Conservation (phyloP, 148 eudicot species). For the Spergularia bocconei region DNA sequence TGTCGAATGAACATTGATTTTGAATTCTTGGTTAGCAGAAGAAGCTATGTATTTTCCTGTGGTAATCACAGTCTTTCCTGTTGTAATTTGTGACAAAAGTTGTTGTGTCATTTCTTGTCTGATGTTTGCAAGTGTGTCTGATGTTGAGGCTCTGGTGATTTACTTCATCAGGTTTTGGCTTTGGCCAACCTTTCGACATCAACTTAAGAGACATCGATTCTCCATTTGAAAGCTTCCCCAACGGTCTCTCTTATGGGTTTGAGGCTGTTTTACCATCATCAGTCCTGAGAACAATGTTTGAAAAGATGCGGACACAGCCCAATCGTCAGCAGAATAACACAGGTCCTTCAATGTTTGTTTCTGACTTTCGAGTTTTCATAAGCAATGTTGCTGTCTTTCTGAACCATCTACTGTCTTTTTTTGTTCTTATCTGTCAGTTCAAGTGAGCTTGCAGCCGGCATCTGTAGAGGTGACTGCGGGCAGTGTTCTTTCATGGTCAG, state of each 20-base stretch:
- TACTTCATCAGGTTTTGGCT: slow-evolving; percentile 3
- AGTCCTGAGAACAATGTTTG: background rate
- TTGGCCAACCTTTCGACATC: background rate
- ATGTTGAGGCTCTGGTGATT: background rate
- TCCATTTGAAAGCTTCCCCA: background rate
- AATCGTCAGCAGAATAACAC: background rate
- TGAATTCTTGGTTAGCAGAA: too few species aligned
- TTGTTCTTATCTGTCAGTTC: background rate
- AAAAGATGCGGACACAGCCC: background rate
- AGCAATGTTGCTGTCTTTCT: background rate
- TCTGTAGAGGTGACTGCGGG: background rate
- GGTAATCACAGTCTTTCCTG: too few species aligned
- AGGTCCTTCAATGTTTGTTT: background rate
- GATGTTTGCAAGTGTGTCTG: background rate
- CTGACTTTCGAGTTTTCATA: background rate
- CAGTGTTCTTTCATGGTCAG: background rate
- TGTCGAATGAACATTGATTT: too few species aligned
- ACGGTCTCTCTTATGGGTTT: background rate
- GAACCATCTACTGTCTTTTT: background rate
- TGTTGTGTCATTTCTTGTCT: too few species aligned
- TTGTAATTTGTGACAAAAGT: too few species aligned
- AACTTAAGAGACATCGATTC: background rate
- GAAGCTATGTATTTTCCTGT: too few species aligned
- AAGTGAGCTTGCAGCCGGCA: background rate
- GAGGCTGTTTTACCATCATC: slow-evolving; percentile 5